These are phyloP conservation scores for Rhynchospora pubera DNA, from an alignment of 176 grass and related monocot species.

Conservation along the genomic window DNA sequence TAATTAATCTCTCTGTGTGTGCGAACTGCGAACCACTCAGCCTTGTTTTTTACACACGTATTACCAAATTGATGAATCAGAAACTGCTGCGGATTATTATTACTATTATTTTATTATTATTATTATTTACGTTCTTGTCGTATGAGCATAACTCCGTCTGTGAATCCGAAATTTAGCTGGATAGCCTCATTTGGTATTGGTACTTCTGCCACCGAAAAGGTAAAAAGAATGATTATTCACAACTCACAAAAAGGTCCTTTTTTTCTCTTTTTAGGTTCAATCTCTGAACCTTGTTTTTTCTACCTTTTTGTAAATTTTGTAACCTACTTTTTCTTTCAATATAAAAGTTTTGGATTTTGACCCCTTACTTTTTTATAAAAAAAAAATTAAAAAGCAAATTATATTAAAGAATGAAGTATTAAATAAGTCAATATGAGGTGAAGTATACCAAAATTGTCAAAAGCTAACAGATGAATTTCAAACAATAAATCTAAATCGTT, in stretches of 20 bases:
- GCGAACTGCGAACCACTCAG: not conserved
- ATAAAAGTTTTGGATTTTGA: no score
- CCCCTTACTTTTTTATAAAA: no score
- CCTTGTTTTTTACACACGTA: slow-evolving; percentile 1
- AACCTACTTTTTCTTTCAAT: no score
- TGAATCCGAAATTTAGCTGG: slow-evolving; percentile 14
- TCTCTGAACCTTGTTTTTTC: no score
- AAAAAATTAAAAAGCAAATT: not conserved
- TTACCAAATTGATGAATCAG: not conserved
- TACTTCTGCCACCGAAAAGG: not conserved
- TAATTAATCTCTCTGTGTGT: not conserved
- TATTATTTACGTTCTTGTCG: not conserved
- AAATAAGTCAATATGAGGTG: not conserved
- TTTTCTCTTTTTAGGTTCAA: no score
- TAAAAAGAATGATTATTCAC: not conserved
- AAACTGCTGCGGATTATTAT: not conserved
- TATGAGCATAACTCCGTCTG: not conserved
- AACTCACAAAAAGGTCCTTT: not conserved
- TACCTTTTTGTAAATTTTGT: no score
- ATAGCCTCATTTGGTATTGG: not conserved
- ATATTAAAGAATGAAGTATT: not conserved
- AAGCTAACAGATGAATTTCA: not conserved
- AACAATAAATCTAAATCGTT: not conserved
- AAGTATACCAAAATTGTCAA: not conserved
- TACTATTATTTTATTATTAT: no score